A percentile compares a stretch with the other conserved stretches of the same genome.
phyloP scores from a whole-genome alignment of 805 yeast genomes.

The Metschnikowia matae region DNA sequence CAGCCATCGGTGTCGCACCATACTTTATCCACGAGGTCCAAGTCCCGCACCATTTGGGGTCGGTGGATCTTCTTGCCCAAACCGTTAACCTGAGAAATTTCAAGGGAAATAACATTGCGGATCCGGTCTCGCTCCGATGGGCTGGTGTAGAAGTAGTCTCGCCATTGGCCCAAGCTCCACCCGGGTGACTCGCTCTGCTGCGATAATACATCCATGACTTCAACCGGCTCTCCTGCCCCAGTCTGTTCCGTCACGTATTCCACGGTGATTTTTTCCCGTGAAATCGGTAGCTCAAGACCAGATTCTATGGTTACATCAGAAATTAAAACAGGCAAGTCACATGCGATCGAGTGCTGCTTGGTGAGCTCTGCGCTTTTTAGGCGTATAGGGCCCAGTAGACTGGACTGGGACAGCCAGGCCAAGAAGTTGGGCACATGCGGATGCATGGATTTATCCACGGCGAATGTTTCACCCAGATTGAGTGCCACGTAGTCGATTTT shows the following conservation, averaged over 20 bases:
- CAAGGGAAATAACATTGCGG: constrained; percentile 77
- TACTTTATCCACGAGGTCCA: constrained; percentile 66
- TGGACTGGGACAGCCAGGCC: background rate
- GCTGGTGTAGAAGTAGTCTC: constrained; percentile 56
- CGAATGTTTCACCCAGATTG: constrained; percentile 62
- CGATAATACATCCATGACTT: constrained; percentile 86
- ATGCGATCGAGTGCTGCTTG: constrained; percentile 28
- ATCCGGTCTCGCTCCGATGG: constrained; percentile 54
- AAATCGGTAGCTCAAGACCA: constrained; percentile 53
- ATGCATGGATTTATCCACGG: constrained; percentile 44
- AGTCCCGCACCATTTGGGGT: constrained; percentile 59
- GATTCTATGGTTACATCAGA: constrained; percentile 27
- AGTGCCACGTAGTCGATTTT: constrained; percentile 75
- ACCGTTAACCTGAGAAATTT: constrained; percentile 54
- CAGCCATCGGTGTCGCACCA: constrained; percentile 43
- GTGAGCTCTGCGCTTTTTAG: constrained; percentile 33
- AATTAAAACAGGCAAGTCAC: constrained; percentile 46
- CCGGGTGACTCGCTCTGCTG: constrained; percentile 60
- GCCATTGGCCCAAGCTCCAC: constrained; percentile 74
- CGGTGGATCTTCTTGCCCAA: constrained; percentile 49
- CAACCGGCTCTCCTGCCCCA: constrained; percentile 62
- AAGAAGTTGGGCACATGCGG: constrained; percentile 44
- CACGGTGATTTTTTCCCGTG: constrained; percentile 43
- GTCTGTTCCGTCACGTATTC: constrained; percentile 51
- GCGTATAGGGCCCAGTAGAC: constrained; percentile 16